These are phyloP conservation scores for Cryptococcus sp. DNA, from an alignment of 1,284 basidiomycete species.

Conservation along the genomic window DNA sequence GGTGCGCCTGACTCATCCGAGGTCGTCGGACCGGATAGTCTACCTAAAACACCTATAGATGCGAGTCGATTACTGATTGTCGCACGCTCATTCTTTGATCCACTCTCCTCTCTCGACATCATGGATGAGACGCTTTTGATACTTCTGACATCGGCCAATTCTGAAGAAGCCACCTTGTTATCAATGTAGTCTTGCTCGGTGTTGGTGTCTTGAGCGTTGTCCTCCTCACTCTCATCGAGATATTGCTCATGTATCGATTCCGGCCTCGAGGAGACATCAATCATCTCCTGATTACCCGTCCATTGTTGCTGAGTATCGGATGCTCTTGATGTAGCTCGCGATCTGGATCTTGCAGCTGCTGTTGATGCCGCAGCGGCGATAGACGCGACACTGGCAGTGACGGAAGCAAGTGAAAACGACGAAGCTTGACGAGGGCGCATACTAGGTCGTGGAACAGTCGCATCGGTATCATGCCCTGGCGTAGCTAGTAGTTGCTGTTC, in stretches of 20 bases:
- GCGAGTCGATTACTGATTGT: constrained; percentile 72
- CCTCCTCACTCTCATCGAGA: constrained; percentile 34
- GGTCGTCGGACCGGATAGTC: constrained; percentile 18
- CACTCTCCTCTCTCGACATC: constrained; percentile 47
- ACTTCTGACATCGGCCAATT: constrained; percentile 56
- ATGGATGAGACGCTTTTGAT: constrained; percentile 60
- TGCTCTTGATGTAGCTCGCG: constrained; percentile 51
- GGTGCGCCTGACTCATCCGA: constrained; percentile 5
- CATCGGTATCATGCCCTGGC: not conserved
- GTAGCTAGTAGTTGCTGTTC: not conserved
- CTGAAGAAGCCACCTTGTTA: not conserved
- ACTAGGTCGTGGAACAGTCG: constrained; percentile 8
- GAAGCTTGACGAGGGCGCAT: constrained; percentile 60
- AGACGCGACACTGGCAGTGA: constrained; percentile 63
- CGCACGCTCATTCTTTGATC: constrained; percentile 18
- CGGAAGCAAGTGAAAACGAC: constrained; percentile 72
- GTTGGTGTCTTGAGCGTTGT: constrained; percentile 6
- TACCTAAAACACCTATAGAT: constrained; percentile 56
- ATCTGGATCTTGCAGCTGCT: constrained; percentile 32
- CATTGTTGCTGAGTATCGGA: constrained; percentile 45
- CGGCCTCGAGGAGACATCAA: constrained; percentile 42
- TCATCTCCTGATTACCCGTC: constrained; percentile 43
- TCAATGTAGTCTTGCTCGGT: constrained; percentile 1
- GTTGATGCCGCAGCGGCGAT: constrained; percentile 44
- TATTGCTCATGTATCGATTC: constrained; percentile 32